Evolutionary conservation across 2,329 filamentous ascomycete genomes (phyloP).

Genomic region (Periconia sp.): DNA sequence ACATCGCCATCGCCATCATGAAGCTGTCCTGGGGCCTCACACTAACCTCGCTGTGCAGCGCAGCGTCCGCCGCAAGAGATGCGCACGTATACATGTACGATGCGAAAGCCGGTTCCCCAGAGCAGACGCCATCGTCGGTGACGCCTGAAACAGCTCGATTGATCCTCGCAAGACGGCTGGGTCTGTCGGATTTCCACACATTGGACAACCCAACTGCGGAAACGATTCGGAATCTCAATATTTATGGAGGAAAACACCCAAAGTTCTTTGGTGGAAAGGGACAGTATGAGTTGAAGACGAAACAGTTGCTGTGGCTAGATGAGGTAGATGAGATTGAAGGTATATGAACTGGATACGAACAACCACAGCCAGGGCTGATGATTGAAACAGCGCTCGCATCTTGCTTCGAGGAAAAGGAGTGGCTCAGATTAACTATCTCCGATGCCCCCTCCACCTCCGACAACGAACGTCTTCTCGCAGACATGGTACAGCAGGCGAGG

Average conservation of each 20-base stretch:
- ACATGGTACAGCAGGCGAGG: conserved; percentile 40
- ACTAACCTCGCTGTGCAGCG: conserved; percentile 44
- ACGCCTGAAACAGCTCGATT: conserved; percentile 51
- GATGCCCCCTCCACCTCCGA: conserved; percentile 33
- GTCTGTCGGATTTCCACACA: conserved; percentile 52
- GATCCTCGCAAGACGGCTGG: conserved; percentile 54
- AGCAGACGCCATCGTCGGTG: conserved; percentile 24
- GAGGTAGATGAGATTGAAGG: conserved; percentile 40
- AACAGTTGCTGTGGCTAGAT: conserved; percentile 45
- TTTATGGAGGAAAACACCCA: conserved; percentile 45
- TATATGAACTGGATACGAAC: conserved; percentile 13
- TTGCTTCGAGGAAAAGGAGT: neutral
- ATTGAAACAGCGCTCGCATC: neutral
- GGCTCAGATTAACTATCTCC: conserved; percentile 33
- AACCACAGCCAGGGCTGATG: conserved; percentile 3
- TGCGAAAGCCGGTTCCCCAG: conserved; percentile 11
- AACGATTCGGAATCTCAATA: conserved; percentile 50
- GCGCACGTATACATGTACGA: conserved; percentile 44
- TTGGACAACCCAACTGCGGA: conserved; percentile 44
- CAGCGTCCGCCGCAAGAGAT: conserved; percentile 29
- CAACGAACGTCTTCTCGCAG: conserved; percentile 39
- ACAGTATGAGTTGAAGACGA: conserved; percentile 20
- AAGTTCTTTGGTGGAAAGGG: conserved; percentile 43
- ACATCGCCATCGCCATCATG: conserved; percentile 41
- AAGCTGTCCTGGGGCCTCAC: conserved; percentile 46